Base-by-base conservation (phyloP, 768 basidiomycete species). In the Leccinellum albellum region DNA sequence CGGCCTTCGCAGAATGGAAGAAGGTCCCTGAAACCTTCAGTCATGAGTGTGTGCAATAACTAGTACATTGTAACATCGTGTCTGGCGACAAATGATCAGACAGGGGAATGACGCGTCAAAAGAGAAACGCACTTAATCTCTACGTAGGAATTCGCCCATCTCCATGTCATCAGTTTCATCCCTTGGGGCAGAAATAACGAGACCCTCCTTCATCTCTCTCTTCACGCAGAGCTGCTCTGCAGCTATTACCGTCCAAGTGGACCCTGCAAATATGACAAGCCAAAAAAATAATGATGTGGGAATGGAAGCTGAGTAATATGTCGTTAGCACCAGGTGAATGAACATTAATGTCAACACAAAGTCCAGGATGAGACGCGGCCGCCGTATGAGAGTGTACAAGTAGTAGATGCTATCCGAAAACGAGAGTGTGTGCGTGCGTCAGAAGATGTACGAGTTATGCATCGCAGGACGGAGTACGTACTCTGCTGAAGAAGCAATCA, bases 221-320 rank as follows among this genome's bases (percentile, higher is more conserved):
- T 82, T 86, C 26, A 96, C 89, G 68, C 96, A 95, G 26, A 97
- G 77, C 65, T 98, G 94, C 69, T 99, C 97, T 1, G 93, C 90
- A 13, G 87, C 71, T 53, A 94, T 78, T 60, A 98, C 82, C 58
- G 86, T 89, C 37, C 87, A 64, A n/a, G 83, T 75, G 7, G 91
- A 80, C 45, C 91, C 87, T 40, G 76, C 75, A n/a, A 82, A 72
- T 68, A 95, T 77, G 50, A 95, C 79, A 48, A 85, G 66, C 94
- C 95, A 99, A 78, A 91, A 98, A 79, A 96, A 98, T 33, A 91
- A 69, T 1, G 93, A 95, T 0, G 91, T 91, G 7, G 97, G 97
- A 67, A 89, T 65, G 48, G 73, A 71, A 54, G 76, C 73, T 13
- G 83, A 75, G 66, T 83, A 83, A 75, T 98, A 98, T 35, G 92